Evolutionary conservation across 306 rosid genomes (phyloP), one percentile per base, ranked within the genome.

Genomic region (Acacia acuminata): DNA sequence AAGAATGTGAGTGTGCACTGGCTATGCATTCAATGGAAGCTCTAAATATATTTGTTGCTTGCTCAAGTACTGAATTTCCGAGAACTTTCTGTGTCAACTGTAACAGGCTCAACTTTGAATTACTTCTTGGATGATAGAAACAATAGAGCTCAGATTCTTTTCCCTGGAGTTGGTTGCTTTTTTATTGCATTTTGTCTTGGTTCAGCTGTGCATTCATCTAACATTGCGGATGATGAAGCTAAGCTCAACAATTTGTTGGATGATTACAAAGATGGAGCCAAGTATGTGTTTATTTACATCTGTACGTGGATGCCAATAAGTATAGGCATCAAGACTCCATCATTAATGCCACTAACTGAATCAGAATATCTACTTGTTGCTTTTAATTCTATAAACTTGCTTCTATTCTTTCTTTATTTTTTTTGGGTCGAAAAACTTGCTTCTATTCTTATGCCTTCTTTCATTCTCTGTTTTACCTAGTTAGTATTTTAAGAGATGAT

Each of bases 111-210:
- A 72, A 90, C 96, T 77, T 75, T 93, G 84, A 95, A 95, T 85
- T 95, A 93, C 92, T 95, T 90, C 86, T 83, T 95, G 79, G 99
- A 95, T 82, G 88, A 75, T 84, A 87, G 80, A 77, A 93, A 93
- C 82, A 95, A 95, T 53, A 93, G 66, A 68, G 99, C 99, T 10
- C 93, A 92, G 85, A 90, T 95, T 78, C 94, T 95, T 85, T 95
- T 95, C 85, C 87, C 98, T 1, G 98, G 98, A 55, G 98, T n/a
- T n/a, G n/a, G n/a, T n/a, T n/a, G n/a, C n/a, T n/a, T 95, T 84
- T 84, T 93, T 88, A 43, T 93, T 50, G 97, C 99, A 7, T 98
- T 92, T 73, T 92, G 91, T 85, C 90, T 95, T 58, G 99, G 96
- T 45, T 88, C 97, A 36, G 89, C 90, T 71, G 99, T 95, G 78